Evolutionary conservation across 805 yeast species (phyloP).

Genomic region (Teunomyces panamensis): DNA sequence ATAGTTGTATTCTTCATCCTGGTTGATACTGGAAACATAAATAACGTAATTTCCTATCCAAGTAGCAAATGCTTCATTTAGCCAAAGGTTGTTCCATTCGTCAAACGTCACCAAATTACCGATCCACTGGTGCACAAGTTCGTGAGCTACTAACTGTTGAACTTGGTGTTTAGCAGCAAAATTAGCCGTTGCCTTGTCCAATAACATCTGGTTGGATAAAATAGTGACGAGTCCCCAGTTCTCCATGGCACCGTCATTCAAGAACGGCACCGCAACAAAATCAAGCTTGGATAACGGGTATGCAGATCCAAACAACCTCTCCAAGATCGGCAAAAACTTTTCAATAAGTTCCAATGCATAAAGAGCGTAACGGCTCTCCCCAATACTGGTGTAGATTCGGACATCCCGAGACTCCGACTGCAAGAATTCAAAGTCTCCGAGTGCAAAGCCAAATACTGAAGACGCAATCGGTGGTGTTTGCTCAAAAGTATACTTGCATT

Average conservation of each 20-base stretch:
- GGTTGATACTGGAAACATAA: slow-evolving; percentile 15
- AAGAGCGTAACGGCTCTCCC: slow-evolving; percentile 45
- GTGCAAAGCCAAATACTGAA: slow-evolving; percentile 63
- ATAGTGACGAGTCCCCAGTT: slow-evolving; percentile 70
- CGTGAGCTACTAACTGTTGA: slow-evolving; percentile 64
- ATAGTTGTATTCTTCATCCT: slow-evolving; percentile 9
- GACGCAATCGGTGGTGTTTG: slow-evolving; percentile 58
- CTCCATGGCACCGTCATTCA: slow-evolving; percentile 79
- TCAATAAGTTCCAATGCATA: slow-evolving; percentile 50
- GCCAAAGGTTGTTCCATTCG: slow-evolving; percentile 67
- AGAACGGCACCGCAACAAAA: slow-evolving; percentile 63
- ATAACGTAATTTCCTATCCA: slow-evolving; percentile 57
- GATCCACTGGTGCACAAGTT: slow-evolving; percentile 77
- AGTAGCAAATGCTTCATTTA: slow-evolving; percentile 78
- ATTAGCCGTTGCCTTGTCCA: slow-evolving; percentile 21
- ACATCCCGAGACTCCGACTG: slow-evolving; percentile 34
- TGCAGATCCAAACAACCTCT: slow-evolving; percentile 36
- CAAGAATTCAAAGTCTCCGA: slow-evolving; percentile 63
- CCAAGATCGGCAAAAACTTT: slow-evolving; percentile 48
- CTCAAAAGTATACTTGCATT: slow-evolving; percentile 40
- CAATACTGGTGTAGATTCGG: slow-evolving; percentile 54
- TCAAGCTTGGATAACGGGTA: slow-evolving; percentile 68
- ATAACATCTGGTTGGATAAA: slow-evolving; percentile 45
- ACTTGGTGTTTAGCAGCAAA: slow-evolving; percentile 28
- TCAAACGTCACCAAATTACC: slow-evolving; percentile 69